Evolutionary conservation across 371 early-diverging fungal genomes (phyloP), one percentile per base, ranked within the genome.

Genomic region (Lichtheimia ornata): DNA sequence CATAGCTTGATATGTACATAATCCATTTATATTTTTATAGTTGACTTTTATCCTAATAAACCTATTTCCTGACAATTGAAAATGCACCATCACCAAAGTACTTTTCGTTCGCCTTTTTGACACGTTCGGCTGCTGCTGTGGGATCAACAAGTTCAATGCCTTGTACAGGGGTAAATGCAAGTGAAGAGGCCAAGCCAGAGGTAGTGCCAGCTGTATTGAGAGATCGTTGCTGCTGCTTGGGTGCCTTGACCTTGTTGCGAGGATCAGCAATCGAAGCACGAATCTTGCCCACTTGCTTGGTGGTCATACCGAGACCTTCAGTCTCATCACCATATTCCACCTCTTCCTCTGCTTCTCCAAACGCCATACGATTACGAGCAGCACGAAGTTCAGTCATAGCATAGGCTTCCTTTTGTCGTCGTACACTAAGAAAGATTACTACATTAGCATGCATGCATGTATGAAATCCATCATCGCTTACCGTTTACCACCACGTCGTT

Each of bases 101-200:
- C 62, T 86, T 88, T 58, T 89, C 92, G 54, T 89, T 89, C 1
- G 84, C 83, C 35, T 83, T 81, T 62, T 89, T 87, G 30, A 84
- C 76, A 54, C 81, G 83, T 59, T 87, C 86, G 59, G 88, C 81
- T 4, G 75, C 76, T 6, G 87, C 84, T 25, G 91, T 91, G 0
- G 98, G 98, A 68, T 96, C 95, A 27, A 89, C 86, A 25, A 98
- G 72, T 70, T 97, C 97, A 69, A 98, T 89, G 55, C 97, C 97
- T 72, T 98, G 96, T 12, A 94, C 92, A 11, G 97, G 97, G 4
- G 97, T 98, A 63, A 98, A 97, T 3, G 97, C 91, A 5, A 98
- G 76, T 3, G 96, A 95, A 0, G 95, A 87, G 0, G 96, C 88
- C 40, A 96, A 77, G 6, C 98, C 98, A 17, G 97, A 93, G 3